These are phyloP conservation scores for Aspergillus olivimuriae DNA, from an alignment of 495 filamentous ascomycete species.

Conservation along the genomic window DNA sequence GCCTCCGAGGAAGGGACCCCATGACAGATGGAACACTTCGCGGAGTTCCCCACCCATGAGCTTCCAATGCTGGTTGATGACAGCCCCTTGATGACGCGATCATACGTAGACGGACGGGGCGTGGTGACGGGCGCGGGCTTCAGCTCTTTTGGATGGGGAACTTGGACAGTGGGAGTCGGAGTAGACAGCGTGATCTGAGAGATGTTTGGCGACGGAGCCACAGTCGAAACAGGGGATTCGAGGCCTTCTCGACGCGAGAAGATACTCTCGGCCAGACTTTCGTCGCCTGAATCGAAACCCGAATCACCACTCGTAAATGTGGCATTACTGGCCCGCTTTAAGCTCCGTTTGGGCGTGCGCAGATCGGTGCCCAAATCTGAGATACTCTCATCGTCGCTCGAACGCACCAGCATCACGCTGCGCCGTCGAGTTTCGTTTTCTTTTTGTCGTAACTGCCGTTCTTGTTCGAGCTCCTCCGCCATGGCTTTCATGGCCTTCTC, in stretches of 20 bases:
- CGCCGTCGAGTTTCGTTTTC: constrained; percentile 46
- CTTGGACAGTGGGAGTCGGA: constrained; percentile 16
- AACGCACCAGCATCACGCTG: constrained; percentile 27
- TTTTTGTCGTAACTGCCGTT: constrained; percentile 48
- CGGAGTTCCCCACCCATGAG: constrained; percentile 25
- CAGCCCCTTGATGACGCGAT: constrained; percentile 37
- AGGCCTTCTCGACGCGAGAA: constrained; percentile 55
- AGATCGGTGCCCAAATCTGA: constrained; percentile 51
- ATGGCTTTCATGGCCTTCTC: constrained; percentile 58
- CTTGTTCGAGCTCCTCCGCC: constrained; percentile 55
- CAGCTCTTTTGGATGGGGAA: constrained; percentile 16
- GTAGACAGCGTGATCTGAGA: constrained; percentile 31
- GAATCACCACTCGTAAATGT: constrained; percentile 44
- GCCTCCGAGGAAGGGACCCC: constrained; percentile 58
- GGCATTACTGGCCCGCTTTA: constrained; percentile 47
- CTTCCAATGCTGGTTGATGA: constrained; percentile 30
- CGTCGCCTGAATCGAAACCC: constrained; percentile 49
- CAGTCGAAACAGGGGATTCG: constrained; percentile 43
- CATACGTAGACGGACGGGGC: constrained; percentile 34
- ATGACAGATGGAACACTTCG: constrained; percentile 53
- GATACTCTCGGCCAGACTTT: constrained; percentile 54
- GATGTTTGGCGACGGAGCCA: constrained; percentile 34
- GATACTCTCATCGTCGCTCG: constrained; percentile 27
- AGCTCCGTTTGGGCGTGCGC: constrained; percentile 40
- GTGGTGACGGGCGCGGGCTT: constrained; percentile 12